Base-by-base conservation (phyloP, 2,329 filamentous ascomycete species). In the Neonectria neomacrospora region DNA sequence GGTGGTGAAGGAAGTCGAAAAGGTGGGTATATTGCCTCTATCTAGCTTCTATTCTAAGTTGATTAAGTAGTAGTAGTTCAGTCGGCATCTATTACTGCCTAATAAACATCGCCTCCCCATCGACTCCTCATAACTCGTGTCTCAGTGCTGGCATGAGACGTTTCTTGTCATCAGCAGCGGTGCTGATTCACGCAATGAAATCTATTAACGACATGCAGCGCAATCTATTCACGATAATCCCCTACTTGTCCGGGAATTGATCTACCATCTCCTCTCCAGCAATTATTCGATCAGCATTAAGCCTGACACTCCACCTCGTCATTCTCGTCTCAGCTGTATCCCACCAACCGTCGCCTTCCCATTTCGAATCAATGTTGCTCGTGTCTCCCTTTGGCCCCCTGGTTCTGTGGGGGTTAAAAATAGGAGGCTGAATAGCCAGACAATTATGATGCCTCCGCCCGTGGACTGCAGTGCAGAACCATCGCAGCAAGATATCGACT, bases 1-100 rank as follows among this genome's bases (percentile, higher is more conserved):
- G 11, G 82, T 85, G n/a, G 79, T 77, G 68, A 79, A 84, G 20
- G 77, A 78, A n/a, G n/a, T n/a, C n/a, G n/a, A n/a, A n/a, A n/a
- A n/a, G n/a, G n/a, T n/a, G n/a, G n/a, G n/a, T n/a, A n/a, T n/a
- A n/a, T n/a, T n/a, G n/a, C n/a, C n/a, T n/a, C n/a, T n/a, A n/a
- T n/a, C n/a, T n/a, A n/a, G n/a, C n/a, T n/a, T n/a, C n/a, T n/a
- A n/a, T n/a, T n/a, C n/a, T n/a, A n/a, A n/a, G n/a, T n/a, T n/a
- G n/a, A n/a, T n/a, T n/a, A n/a, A n/a, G n/a, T n/a, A n/a, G n/a
- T n/a, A n/a, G n/a, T n/a, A n/a, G n/a, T n/a, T n/a, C n/a, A n/a
- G n/a, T n/a, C n/a, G n/a, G n/a, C n/a, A n/a, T n/a, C n/a, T n/a
- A n/a, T n/a, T n/a, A n/a, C n/a, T n/a, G n/a, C n/a, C n/a, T n/a